phyloP scores from a whole-genome alignment of 768 basidiomycete genomes.

The Lentinula aciculospora region DNA sequence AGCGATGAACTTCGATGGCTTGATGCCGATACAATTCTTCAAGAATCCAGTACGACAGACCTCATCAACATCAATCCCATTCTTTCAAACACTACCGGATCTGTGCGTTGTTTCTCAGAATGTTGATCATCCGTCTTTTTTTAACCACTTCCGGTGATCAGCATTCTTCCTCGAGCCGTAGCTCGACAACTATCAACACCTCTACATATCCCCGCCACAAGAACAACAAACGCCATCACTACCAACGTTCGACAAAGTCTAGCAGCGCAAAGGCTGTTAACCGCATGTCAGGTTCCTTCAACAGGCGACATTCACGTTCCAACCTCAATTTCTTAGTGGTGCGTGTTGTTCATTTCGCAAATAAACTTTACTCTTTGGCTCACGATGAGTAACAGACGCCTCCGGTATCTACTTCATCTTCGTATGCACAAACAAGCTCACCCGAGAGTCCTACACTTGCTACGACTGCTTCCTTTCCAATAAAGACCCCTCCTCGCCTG shows the following conservation, averaged over 20 bases:
- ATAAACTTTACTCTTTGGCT: background rate
- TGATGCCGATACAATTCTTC: slow-evolving; percentile 28
- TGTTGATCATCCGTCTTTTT: background rate
- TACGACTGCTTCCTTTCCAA: background rate
- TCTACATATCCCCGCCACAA: slow-evolving; percentile 4
- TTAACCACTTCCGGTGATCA: background rate
- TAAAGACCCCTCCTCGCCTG: background rate
- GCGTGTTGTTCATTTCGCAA: background rate
- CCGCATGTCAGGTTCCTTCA: slow-evolving; percentile 5
- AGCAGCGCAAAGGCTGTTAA: slow-evolving; percentile 10
- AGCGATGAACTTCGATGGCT: slow-evolving; percentile 48
- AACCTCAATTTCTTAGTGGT: slow-evolving; percentile 5
- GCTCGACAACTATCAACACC: slow-evolving; percentile 5
- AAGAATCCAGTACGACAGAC: slow-evolving; percentile 3
- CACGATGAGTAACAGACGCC: slow-evolving; percentile 9
- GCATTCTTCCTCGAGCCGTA: slow-evolving; percentile 1
- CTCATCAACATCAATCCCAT: background rate
- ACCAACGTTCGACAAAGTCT: slow-evolving; percentile 13
- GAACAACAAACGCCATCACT: slow-evolving; percentile 7
- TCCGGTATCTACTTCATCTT: slow-evolving; percentile 11
- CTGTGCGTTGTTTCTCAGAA: background rate
- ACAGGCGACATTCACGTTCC: slow-evolving; percentile 5
- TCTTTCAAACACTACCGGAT: slow-evolving; percentile 11
- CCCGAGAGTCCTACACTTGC: background rate
- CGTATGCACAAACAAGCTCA: slow-evolving; percentile 9